Conservation (phyloP, 176 grass and related monocot genomes). For the Chloris gayana region DNA sequence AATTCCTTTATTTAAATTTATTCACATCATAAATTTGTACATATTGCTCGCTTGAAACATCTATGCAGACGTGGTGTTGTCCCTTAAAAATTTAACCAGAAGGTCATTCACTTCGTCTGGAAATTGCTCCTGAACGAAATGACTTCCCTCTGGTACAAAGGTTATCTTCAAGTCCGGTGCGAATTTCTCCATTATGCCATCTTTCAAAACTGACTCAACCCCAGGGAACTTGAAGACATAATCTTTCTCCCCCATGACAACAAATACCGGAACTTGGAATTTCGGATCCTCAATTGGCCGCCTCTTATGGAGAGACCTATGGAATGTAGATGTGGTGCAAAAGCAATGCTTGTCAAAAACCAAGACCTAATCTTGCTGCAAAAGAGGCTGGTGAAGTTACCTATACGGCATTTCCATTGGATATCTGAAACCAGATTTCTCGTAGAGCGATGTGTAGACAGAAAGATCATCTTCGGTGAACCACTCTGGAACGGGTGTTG, state of each 20-base stretch:
- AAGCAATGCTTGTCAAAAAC: not conserved
- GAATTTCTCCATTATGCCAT: constrained; percentile 47
- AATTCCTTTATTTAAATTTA: too few relatives aligned
- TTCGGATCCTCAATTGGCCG: constrained; percentile 28
- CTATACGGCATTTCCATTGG: too few relatives aligned
- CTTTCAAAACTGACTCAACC: constrained; percentile 34
- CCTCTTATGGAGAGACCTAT: constrained; percentile 32
- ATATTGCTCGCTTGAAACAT: not conserved
- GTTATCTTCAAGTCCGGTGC: constrained; percentile 64
- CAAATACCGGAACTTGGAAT: constrained; percentile 60
- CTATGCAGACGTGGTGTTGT: constrained; percentile 34
- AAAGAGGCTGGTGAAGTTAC: not conserved
- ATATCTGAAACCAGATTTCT: too few relatives aligned
- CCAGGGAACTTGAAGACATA: constrained; percentile 62
- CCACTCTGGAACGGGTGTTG: too few relatives aligned
- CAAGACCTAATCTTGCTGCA: not conserved
- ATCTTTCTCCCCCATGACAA: constrained; percentile 75
- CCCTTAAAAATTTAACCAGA: constrained; percentile 57
- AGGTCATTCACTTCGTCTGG: constrained; percentile 61
- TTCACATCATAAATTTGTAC: too few relatives aligned
- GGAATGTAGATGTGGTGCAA: not conserved
- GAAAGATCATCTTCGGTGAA: too few relatives aligned
- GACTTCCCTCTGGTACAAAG: constrained; percentile 59
- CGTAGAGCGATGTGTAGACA: too few relatives aligned
- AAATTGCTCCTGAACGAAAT: constrained; percentile 85